Percentiles rank a stretch among this genome's conserved stretches.
These are phyloP conservation scores for Candida wancherniae DNA, from an alignment of 805 yeast species.

Conservation along the genomic window DNA sequence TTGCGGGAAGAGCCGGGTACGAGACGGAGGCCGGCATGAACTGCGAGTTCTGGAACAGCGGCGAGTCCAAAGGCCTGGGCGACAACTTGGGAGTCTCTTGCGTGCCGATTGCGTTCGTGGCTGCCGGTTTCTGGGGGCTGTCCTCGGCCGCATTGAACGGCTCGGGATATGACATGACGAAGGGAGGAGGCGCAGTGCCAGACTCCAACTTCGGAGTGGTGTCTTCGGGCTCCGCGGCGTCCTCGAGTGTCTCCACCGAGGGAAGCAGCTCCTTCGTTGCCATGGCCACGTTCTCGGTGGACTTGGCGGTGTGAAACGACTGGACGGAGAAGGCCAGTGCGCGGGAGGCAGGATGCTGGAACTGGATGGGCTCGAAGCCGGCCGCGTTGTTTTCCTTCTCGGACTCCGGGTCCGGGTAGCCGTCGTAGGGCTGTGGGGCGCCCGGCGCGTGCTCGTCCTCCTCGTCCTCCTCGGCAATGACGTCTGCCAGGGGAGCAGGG, in stretches of 20 bases:
- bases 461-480: conserved; percentile 15
- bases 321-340: conserved; percentile 17
- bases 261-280: conserved; percentile 7
- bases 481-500: conserved; percentile 5
- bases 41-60: conserved; percentile 1
- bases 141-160: too few species aligned
- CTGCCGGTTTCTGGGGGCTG: too few species aligned
- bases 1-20: conserved; percentile 6
- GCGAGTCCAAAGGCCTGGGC: conserved; percentile 5
- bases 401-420: neutral
- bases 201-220: too few species aligned
- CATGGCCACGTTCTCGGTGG: conserved; percentile 19
- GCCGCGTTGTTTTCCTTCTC: too few species aligned
- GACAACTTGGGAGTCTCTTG: conserved; percentile 24
- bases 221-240: too few species aligned
- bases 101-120: too few species aligned
- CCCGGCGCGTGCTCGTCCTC: conserved; percentile 4
- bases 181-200: too few species aligned
- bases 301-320: conserved; percentile 27
- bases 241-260: conserved; percentile 12
- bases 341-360: conserved; percentile 3
- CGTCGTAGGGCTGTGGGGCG: too few species aligned
- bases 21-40: conserved; percentile 5
- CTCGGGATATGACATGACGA: too few species aligned
- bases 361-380: neutral